Conservation (phyloP, 345 rosid genomes). For the Raphanus sativus region DNA sequence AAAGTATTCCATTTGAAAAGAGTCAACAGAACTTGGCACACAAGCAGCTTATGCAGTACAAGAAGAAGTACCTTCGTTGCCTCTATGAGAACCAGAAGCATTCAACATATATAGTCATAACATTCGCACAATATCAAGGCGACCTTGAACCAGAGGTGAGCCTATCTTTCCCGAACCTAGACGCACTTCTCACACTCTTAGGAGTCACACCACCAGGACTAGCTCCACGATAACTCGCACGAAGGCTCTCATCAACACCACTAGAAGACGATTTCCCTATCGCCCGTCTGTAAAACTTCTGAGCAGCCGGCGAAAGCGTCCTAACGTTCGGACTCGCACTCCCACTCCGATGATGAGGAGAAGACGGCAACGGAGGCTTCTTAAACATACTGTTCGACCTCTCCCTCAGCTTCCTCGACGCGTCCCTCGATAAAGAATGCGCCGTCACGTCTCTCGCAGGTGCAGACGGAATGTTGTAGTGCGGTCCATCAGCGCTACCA, state of each 20-base stretch:
- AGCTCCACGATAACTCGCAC: slow-evolving; percentile 90
- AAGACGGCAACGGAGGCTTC: slow-evolving; percentile 89
- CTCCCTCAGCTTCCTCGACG: slow-evolving; percentile 76
- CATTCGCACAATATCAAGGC: slow-evolving; percentile 66
- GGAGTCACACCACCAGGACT: slow-evolving; percentile 69
- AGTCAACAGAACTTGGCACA: slow-evolving; percentile 11
- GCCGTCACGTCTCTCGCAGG: slow-evolving; percentile 86
- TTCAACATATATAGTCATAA: slow-evolving; percentile 13
- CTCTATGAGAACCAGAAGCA: slow-evolving; percentile 16
- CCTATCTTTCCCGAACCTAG: slow-evolving; percentile 80
- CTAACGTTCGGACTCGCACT: slow-evolving; percentile 87
- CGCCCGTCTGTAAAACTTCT: slow-evolving; percentile 85
- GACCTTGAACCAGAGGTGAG: slow-evolving; percentile 58
- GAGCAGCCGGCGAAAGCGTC: slow-evolving; percentile 91
- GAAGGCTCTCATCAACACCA: slow-evolving; percentile 91
- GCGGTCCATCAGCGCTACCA: slow-evolving; percentile 80
- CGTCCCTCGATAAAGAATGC: slow-evolving; percentile 83
- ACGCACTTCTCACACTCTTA: slow-evolving; percentile 66
- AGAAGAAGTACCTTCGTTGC: slow-evolving; percentile 10
- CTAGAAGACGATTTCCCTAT: slow-evolving; percentile 78
- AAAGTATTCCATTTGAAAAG: not conserved
- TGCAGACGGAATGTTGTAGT: slow-evolving; percentile 72
- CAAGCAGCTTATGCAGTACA: slow-evolving; percentile 14
- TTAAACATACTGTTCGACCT: slow-evolving; percentile 78
- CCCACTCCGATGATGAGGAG: slow-evolving; percentile 87